phyloP scores from a whole-genome alignment of 768 basidiomycete species.

The Hydnomerulius pinastri region DNA sequence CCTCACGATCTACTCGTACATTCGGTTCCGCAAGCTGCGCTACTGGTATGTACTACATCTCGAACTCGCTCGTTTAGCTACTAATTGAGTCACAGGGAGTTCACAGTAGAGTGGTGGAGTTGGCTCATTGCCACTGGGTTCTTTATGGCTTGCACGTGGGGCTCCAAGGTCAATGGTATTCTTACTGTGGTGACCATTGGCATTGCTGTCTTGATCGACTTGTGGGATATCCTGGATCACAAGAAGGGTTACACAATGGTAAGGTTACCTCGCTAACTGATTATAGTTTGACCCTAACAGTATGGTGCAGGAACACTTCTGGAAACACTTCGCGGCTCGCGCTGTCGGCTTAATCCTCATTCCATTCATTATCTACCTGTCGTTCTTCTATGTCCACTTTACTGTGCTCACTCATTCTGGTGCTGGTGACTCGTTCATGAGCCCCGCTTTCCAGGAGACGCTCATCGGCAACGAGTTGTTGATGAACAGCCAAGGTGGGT shows the following conservation, averaged over 20 bases:
- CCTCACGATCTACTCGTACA: constrained; percentile 88
- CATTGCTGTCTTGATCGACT: constrained; percentile 86
- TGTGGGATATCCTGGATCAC: constrained; percentile 92
- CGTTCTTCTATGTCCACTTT: constrained; percentile 97
- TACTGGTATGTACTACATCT: constrained; percentile 59
- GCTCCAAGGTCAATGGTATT: constrained; percentile 96
- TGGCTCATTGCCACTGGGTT: constrained; percentile 91
- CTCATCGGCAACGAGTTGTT: constrained; percentile 89
- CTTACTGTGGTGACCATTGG: constrained; percentile 90
- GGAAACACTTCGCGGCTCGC: constrained; percentile 85
- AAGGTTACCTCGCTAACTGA: constrained; percentile 4
- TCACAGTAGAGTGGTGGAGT: constrained; percentile 88
- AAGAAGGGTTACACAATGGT: constrained; percentile 83
- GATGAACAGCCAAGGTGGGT: constrained; percentile 84
- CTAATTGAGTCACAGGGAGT: constrained; percentile 59
- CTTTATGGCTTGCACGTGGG: constrained; percentile 95
- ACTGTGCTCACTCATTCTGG: constrained; percentile 85
- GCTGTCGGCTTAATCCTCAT: constrained; percentile 81
- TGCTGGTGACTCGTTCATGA: constrained; percentile 96
- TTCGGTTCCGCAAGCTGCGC: constrained; percentile 92
- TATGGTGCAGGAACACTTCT: constrained; percentile 74
- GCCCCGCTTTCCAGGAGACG: constrained; percentile 97
- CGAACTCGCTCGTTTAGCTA: not conserved
- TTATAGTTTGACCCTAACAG: not conserved
- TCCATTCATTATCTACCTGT: constrained; percentile 89